phyloP scores from a whole-genome alignment of 768 basidiomycete species.

The Inosperma sp. region DNA sequence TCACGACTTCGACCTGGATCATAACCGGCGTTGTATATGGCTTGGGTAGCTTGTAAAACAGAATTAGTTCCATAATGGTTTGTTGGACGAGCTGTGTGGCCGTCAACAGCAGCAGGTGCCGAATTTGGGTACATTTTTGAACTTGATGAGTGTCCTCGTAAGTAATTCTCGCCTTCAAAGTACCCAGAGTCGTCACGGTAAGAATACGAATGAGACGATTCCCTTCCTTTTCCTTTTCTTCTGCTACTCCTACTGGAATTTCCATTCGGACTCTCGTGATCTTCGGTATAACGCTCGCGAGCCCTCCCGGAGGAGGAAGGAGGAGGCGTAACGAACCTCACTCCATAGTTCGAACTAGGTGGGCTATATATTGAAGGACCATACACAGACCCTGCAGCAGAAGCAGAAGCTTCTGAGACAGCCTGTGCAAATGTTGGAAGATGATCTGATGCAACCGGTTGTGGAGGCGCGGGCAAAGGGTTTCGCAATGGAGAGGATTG shows the following conservation, averaged over 20 bases:
- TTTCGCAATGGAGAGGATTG: slow-evolving; percentile 28
- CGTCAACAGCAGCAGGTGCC: background rate
- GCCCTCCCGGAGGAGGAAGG: slow-evolving; percentile 9
- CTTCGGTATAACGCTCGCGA: slow-evolving; percentile 10
- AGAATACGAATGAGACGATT: slow-evolving; percentile 3
- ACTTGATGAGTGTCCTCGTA: background rate
- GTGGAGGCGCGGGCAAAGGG: slow-evolving; percentile 55
- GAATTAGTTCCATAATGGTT: slow-evolving; percentile 1
- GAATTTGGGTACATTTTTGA: slow-evolving; percentile 1
- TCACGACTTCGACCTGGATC: background rate
- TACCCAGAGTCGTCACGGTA: slow-evolving; percentile 8
- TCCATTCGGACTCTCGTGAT: slow-evolving; percentile 9
- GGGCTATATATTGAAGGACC: background rate
- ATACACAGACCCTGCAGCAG: background rate
- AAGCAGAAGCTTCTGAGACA: slow-evolving; percentile 10
- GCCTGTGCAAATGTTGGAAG: slow-evolving; percentile 40
- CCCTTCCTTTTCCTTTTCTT: slow-evolving; percentile 2
- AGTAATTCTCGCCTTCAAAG: slow-evolving; percentile 5
- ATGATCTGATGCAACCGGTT: slow-evolving; percentile 44
- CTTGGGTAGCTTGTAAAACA: too few relatives aligned
- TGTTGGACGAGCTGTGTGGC: background rate
- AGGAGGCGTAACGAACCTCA: slow-evolving; percentile 12
- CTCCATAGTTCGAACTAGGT: slow-evolving; percentile 1
- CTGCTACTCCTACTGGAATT: background rate
- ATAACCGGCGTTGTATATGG: background rate